Evolutionary conservation across 345 rosid genomes (phyloP).

Genomic region (Carallia pectinifolia): DNA sequence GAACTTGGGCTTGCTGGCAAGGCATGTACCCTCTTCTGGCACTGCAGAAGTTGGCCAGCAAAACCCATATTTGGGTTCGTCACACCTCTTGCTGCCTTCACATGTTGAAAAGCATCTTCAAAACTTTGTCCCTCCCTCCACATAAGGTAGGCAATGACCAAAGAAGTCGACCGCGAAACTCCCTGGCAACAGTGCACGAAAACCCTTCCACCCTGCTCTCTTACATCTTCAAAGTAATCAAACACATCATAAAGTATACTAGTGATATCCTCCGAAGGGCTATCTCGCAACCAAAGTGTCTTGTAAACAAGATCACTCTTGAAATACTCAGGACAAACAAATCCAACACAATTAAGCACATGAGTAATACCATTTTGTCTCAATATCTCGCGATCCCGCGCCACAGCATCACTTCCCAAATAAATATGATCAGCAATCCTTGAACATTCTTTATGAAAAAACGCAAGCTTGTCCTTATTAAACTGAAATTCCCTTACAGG

Average conservation of each 20-base stretch:
- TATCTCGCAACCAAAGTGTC: constrained; percentile 73
- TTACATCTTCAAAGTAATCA: constrained; percentile 75
- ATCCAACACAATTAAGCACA: constrained; percentile 71
- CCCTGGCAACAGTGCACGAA: constrained; percentile 76
- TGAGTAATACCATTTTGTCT: constrained; percentile 68
- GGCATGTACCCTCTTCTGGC: constrained; percentile 74
- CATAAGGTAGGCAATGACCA: constrained; percentile 77
- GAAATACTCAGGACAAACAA: constrained; percentile 73
- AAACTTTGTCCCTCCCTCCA: constrained; percentile 78
- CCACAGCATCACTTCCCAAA: constrained; percentile 71
- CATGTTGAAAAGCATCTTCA: constrained; percentile 67
- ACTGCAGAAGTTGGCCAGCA: constrained; percentile 72
- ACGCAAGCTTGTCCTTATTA: constrained; percentile 66
- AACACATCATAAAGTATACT: constrained; percentile 73
- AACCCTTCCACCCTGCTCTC: constrained; percentile 65
- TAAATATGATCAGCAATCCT: constrained; percentile 66
- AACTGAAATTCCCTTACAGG: constrained; percentile 53
- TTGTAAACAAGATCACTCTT: constrained; percentile 70
- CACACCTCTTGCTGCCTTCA: constrained; percentile 69
- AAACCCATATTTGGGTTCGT: constrained; percentile 77
- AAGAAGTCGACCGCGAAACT: constrained; percentile 59
- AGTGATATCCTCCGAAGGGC: constrained; percentile 67
- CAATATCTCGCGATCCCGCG: constrained; percentile 58
- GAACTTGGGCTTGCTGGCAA: constrained; percentile 59
- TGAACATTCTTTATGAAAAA: constrained; percentile 67